Conservation (phyloP, 768 basidiomycete genomes). For the Gymnopilus dilepis region DNA sequence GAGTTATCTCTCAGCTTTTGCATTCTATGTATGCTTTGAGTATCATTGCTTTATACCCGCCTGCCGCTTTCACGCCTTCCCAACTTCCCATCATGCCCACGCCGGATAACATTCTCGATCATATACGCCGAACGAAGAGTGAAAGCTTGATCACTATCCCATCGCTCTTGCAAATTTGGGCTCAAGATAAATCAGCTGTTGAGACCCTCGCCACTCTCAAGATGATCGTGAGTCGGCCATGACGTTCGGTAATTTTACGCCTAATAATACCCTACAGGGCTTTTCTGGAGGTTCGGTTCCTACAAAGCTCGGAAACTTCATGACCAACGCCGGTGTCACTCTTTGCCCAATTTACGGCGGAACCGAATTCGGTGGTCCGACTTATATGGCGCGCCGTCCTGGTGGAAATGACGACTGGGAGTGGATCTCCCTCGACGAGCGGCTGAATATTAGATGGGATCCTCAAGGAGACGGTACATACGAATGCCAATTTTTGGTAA, state of each 20-base stretch:
- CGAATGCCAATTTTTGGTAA: conserved; percentile 45
- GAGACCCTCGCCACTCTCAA: conserved; percentile 29
- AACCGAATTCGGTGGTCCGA: conserved; percentile 40
- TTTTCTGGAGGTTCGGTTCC: conserved; percentile 44
- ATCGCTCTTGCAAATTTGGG: conserved; percentile 44
- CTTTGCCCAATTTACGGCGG: conserved; percentile 40
- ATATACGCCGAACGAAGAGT: conserved; percentile 32
- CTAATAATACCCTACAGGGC: conserved; percentile 23
- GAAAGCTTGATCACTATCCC: conserved; percentile 42
- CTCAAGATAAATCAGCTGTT: conserved; percentile 31
- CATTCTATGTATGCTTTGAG: conserved; percentile 31
- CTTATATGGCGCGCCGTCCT: conserved; percentile 17
- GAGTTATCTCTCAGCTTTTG: conserved; percentile 36
- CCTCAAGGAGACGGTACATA: conserved; percentile 42
- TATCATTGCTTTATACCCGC: conserved; percentile 38
- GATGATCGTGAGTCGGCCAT: conserved; percentile 27
- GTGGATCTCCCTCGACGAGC: conserved; percentile 36
- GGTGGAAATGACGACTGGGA: conserved; percentile 32
- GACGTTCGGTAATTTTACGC: not conserved
- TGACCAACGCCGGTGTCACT: conserved; percentile 40
- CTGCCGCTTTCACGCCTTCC: conserved; percentile 25
- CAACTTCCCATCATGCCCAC: conserved; percentile 40
- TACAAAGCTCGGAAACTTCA: conserved; percentile 37
- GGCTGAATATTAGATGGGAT: conserved; percentile 38
- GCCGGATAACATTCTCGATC: conserved; percentile 38